A percentile compares a stretch with the other conserved stretches of the same genome.
Conservation (phyloP, 2,329 filamentous ascomycete genomes). For the Aspergillus brasiliensis region DNA sequence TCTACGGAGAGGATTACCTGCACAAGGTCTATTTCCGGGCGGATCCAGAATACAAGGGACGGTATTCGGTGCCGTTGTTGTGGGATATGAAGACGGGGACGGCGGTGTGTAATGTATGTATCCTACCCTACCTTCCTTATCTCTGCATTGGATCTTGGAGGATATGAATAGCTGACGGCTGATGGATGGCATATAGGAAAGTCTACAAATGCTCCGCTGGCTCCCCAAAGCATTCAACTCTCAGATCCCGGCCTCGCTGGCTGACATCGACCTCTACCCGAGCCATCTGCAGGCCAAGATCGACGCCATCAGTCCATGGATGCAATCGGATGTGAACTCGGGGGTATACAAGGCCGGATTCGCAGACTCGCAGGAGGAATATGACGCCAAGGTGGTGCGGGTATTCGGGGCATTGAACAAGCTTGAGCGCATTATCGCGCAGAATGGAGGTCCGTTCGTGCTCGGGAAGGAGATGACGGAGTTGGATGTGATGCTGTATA, state of each 20-base stretch:
- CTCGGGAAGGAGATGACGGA: constrained; percentile 60
- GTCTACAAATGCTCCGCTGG: constrained; percentile 57
- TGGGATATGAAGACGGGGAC: constrained; percentile 62
- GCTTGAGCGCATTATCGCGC: constrained; percentile 53
- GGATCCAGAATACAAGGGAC: constrained; percentile 61
- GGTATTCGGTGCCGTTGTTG: constrained; percentile 62
- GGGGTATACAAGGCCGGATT: constrained; percentile 67
- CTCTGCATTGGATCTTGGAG: not conserved
- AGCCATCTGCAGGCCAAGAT: constrained; percentile 51
- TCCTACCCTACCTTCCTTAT: constrained; percentile 12
- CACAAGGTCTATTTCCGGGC: constrained; percentile 65
- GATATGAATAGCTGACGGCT: not conserved
- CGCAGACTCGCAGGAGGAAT: constrained; percentile 56
- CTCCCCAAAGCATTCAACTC: constrained; percentile 59
- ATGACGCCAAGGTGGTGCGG: constrained; percentile 56
- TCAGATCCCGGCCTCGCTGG: constrained; percentile 44
- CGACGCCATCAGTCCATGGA: constrained; percentile 56
- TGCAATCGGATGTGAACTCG: constrained; percentile 58
- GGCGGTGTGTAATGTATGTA: constrained; percentile 64
- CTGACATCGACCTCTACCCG: constrained; percentile 58
- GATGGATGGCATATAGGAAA: constrained; percentile 9
- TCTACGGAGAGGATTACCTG: constrained; percentile 61
- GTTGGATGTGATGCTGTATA: constrained; percentile 60
- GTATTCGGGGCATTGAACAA: constrained; percentile 64
- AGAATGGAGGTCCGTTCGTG: constrained; percentile 57